Evolutionary conservation across 495 filamentous ascomycete genomes (phyloP).

Genomic region (Lasiosphaeria ovina): DNA sequence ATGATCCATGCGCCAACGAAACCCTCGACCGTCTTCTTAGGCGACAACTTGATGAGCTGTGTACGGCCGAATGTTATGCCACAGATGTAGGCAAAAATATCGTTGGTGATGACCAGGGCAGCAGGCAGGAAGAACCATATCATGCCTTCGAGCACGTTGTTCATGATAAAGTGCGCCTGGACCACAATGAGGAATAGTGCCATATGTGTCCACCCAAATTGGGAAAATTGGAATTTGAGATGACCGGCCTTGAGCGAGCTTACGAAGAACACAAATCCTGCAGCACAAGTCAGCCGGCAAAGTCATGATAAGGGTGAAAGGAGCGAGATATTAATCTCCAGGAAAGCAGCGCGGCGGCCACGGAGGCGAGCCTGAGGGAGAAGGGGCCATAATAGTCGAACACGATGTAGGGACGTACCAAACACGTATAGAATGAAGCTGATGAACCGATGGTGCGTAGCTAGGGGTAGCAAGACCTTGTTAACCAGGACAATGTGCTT

Average conservation of each 20-base stretch:
- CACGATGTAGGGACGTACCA: conserved; percentile 54
- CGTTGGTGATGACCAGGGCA: conserved; percentile 93
- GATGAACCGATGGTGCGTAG: conserved; percentile 97
- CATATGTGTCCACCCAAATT: conserved; percentile 99
- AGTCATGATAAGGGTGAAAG: not conserved
- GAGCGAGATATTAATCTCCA: too few species aligned
- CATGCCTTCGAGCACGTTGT: conserved; percentile 99
- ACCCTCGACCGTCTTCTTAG: conserved; percentile 99
- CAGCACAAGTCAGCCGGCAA: conserved; percentile 13
- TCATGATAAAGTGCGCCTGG: conserved; percentile 99
- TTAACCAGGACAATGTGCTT: conserved; percentile 98
- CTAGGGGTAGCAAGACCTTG: conserved; percentile 84
- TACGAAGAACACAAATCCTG: conserved; percentile 99
- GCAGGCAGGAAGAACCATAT: conserved; percentile 99
- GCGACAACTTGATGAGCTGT: conserved; percentile 95
- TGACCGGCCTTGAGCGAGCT: conserved; percentile 92
- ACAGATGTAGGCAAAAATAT: conserved; percentile 97
- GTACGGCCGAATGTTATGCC: conserved; percentile 96
- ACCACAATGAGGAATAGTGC: conserved; percentile 96
- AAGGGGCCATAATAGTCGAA: not conserved
- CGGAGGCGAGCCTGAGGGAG: not conserved
- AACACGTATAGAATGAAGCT: conserved; percentile 97
- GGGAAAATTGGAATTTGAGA: conserved; percentile 97
- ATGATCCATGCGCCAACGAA: conserved; percentile 97
- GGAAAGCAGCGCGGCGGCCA: not conserved